Evolutionary conservation across 2,329 filamentous ascomycete species (phyloP).

Genomic region (Ophiostoma sp.): DNA sequence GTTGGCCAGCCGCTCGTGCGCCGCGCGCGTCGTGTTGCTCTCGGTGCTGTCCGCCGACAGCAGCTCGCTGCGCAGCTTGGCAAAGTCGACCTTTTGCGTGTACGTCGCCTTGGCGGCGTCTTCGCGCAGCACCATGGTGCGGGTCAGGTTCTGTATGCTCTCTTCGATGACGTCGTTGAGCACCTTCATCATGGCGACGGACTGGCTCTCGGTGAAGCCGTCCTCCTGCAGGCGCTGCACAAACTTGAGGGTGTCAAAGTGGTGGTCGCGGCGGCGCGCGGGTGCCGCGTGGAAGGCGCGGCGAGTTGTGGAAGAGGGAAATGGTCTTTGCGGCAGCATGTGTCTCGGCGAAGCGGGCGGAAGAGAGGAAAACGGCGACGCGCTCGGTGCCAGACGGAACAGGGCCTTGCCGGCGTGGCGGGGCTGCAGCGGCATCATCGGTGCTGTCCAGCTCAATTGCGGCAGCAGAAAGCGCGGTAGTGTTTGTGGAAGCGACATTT

Average conservation of each 20-base stretch:
- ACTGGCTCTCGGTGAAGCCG: constrained; percentile 92
- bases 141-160: constrained; percentile 93
- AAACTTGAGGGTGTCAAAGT: constrained; percentile 98
- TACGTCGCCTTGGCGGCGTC: constrained; percentile 78
- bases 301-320: background rate
- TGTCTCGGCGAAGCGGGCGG: background rate
- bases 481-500: constrained; percentile 36
- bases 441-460: constrained; percentile 48
- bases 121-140: constrained; percentile 96
- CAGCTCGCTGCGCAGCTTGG: constrained; percentile 90
- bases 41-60: constrained; percentile 89
- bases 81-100: constrained; percentile 93
- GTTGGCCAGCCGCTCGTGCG: constrained; percentile 88
- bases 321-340: background rate
- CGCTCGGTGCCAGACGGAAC: constrained; percentile 19
- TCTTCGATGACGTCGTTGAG: constrained; percentile 96
- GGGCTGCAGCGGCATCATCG: constrained; percentile 30
- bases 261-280: constrained; percentile 66
- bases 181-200: constrained; percentile 97
- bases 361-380: background rate
- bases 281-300: constrained; percentile 62
- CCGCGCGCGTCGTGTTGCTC: constrained; percentile 76
- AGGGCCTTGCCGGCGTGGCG: constrained; percentile 16
- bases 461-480: constrained; percentile 53
- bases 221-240: constrained; percentile 84